phyloP scores from a whole-genome alignment of 164 flowering plant species.

The Aristolochia fimbriata region DNA sequence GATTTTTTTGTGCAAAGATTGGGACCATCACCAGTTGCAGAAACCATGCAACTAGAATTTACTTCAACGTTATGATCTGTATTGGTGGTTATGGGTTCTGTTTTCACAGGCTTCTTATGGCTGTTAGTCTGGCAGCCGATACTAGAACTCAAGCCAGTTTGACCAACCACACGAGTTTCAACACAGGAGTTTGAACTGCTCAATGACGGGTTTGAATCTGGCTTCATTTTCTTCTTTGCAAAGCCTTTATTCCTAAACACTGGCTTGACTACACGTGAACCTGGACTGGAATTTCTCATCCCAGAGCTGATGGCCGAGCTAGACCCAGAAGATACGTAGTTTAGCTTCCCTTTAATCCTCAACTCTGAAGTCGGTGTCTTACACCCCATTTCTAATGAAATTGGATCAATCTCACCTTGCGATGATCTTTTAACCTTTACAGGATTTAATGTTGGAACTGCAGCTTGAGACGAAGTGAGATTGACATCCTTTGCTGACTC shows the following conservation, averaged over 20 bases:
- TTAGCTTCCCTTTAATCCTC: conserved; percentile 12
- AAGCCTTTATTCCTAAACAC: conserved; percentile 30
- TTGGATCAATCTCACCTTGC: conserved; percentile 16
- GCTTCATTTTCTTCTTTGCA: conserved; percentile 43
- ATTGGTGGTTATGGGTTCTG: conserved; percentile 22
- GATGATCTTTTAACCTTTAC: conserved; percentile 10
- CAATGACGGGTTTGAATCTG: conserved; percentile 17
- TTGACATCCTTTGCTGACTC: conserved; percentile 11
- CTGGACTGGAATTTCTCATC: conserved; percentile 20
- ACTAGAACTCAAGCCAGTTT: conserved; percentile 11
- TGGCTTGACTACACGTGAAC: conserved; percentile 24
- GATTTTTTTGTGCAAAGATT: conserved; percentile 12
- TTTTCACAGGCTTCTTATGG: conserved; percentile 9
- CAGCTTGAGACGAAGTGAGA: conserved; percentile 11
- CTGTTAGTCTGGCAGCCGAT: conserved; percentile 13
- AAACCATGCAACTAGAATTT: conserved; percentile 12
- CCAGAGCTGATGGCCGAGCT: conserved; percentile 11
- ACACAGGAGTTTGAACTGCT: conserved; percentile 10
- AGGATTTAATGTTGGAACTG: conserved; percentile 11
- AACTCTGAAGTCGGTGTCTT: conserved; percentile 10
- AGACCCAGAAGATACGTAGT: conserved; percentile 15
- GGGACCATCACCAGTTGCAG: conserved; percentile 14
- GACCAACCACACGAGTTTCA: conserved; percentile 8
- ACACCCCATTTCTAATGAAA: conserved; percentile 11
- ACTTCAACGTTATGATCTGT: conserved; percentile 17